These are phyloP conservation scores for Ciborinia camelliae DNA, from an alignment of 2,329 filamentous ascomycete genomes.

Conservation along the genomic window DNA sequence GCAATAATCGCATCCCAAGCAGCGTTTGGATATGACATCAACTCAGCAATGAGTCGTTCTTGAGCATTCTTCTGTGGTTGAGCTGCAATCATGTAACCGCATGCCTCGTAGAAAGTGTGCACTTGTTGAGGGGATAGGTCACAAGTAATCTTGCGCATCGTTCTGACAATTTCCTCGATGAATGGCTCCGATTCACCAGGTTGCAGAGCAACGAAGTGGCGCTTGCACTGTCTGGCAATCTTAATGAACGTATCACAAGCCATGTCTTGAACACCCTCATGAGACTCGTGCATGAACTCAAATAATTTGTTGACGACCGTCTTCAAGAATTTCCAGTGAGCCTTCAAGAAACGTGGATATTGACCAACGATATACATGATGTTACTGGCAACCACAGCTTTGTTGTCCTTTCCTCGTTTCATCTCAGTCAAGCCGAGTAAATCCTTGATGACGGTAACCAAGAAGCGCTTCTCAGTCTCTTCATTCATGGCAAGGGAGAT, in stretches of 20 bases:
- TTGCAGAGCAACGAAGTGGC: conserved; percentile 94
- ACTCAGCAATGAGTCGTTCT: conserved; percentile 81
- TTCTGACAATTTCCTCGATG: conserved; percentile 97
- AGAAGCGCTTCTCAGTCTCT: conserved; percentile 96
- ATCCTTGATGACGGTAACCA: conserved; percentile 98
- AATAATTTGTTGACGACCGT: conserved; percentile 99
- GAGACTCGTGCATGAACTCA: conserved; percentile 99
- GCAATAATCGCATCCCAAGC: conserved; percentile 96
- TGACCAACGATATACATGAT: conserved; percentile 99
- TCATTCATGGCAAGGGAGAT: conserved; percentile 99
- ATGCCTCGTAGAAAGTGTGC: conserved; percentile 98
- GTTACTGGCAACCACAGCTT: conserved; percentile 96
- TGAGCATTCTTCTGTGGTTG: conserved; percentile 94
- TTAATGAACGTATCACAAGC: conserved; percentile 99
- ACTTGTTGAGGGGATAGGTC: conserved; percentile 96
- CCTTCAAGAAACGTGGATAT: conserved; percentile 96
- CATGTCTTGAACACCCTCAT: conserved; percentile 99
- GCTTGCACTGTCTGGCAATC: conserved; percentile 95
- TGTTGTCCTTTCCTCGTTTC: conserved; percentile 99
- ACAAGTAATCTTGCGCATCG: conserved; percentile 91
- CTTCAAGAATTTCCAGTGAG: conserved; percentile 99
- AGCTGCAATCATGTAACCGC: conserved; percentile 97
- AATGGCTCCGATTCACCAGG: conserved; percentile 93
- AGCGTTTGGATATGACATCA: conserved; percentile 90
- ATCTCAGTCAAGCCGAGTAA: conserved; percentile 94